Conservation (phyloP, 805 yeast species). For the Ogataea salicorniae region DNA sequence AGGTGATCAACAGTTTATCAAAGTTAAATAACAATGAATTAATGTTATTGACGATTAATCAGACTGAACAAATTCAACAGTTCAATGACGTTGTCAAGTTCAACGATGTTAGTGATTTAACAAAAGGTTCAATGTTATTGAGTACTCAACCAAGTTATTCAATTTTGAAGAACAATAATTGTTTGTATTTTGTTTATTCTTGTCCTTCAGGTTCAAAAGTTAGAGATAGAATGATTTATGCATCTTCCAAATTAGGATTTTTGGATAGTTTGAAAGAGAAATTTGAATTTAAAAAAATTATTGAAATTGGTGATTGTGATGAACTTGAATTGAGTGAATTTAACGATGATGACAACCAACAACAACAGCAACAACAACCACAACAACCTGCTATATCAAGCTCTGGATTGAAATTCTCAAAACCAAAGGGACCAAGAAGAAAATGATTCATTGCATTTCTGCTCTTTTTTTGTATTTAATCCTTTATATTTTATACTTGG, state of each 20-base stretch:
- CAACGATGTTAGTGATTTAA: constrained; percentile 19
- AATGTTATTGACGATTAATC: constrained; percentile 48
- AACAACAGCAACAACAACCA: constrained; percentile 8
- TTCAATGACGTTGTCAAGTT: constrained; percentile 1
- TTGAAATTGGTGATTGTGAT: constrained; percentile 70
- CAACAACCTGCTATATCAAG: constrained; percentile 1
- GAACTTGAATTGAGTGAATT: constrained; percentile 58
- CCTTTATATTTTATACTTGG: background rate
- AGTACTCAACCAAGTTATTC: constrained; percentile 53
- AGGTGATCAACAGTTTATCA: constrained; percentile 3
- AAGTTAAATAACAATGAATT: constrained; percentile 28
- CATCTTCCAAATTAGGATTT: constrained; percentile 68
- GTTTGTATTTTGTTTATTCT: constrained; percentile 62
- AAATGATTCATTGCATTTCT: constrained; percentile 22
- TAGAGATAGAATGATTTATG: constrained; percentile 88
- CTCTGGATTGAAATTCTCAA: constrained; percentile 39
- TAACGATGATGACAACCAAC: constrained; percentile 13
- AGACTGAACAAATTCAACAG: constrained; percentile 44
- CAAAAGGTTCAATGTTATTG: constrained; percentile 28
- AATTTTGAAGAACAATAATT: constrained; percentile 39
- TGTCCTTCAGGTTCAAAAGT: constrained; percentile 91
- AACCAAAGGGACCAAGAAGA: constrained; percentile 71
- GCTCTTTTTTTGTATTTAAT: background rate
- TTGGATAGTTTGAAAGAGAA: constrained; percentile 42
- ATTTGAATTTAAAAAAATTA: constrained; percentile 38